Evolutionary conservation across 345 rosid genomes (phyloP).

Genomic region (Brassica juncea): DNA sequence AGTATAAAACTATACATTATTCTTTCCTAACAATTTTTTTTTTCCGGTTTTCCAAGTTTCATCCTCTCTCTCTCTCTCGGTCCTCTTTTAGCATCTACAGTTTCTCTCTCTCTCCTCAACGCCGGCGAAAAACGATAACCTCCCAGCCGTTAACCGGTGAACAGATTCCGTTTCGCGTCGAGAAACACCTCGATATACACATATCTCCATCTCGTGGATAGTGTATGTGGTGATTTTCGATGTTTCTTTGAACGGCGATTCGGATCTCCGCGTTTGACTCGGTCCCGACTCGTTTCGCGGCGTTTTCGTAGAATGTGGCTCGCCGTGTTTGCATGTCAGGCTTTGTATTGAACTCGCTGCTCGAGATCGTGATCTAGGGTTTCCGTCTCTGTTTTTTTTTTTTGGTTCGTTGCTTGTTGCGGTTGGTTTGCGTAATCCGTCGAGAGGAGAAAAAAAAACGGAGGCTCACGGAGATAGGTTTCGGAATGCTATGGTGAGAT

Average conservation of each 20-base stretch:
- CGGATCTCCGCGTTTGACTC: constrained; percentile 71
- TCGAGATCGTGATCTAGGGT: constrained; percentile 80
- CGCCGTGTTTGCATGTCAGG: constrained; percentile 39
- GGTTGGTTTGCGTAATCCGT: constrained; percentile 25
- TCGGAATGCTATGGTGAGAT: constrained; percentile 90
- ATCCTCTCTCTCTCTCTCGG: constrained; percentile 30
- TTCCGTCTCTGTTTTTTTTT: constrained; percentile 38
- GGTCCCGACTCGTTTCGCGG: constrained; percentile 41
- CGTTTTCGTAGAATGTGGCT: constrained; percentile 75
- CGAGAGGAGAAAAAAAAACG: constrained; percentile 48
- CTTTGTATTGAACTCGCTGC: constrained; percentile 40
- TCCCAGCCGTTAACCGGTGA: constrained; percentile 36
- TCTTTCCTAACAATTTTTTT: constrained; percentile 39
- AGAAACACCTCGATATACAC: neutral
- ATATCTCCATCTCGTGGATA: neutral
- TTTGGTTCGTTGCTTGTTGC: constrained; percentile 31
- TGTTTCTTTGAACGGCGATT: constrained; percentile 37
- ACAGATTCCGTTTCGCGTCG: constrained; percentile 8
- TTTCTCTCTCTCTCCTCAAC: constrained; percentile 44
- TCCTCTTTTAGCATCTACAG: constrained; percentile 40
- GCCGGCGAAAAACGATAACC: constrained; percentile 50
- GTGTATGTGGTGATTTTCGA: constrained; percentile 8
- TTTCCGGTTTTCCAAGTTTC: constrained; percentile 72
- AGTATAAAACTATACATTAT: constrained; percentile 76
- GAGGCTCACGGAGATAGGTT: constrained; percentile 54